Evolutionary conservation across 306 rosid species (phyloP), one percentile per base, ranked within the genome.

Genomic region (Rosa rugosa): DNA sequence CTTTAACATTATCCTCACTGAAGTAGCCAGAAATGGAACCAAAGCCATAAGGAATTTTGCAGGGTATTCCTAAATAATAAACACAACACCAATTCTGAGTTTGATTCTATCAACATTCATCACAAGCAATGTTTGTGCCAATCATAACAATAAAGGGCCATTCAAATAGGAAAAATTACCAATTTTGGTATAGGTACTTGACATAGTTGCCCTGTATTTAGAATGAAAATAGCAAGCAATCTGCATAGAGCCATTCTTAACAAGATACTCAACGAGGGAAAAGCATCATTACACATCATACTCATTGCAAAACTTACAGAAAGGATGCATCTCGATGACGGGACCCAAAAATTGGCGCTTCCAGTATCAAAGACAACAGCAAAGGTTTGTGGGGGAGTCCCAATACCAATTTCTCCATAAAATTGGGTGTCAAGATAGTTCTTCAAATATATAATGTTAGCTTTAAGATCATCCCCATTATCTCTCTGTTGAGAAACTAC

Each of bases 281-380:
- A 59, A 72, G 51, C 31, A 51, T 50, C 34, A 83, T 20, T 11
- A 75, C 59, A 57, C 77, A 11, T 79, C 6, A 34, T 6, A 38
- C 14, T 42, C 54, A 44, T 11, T 25, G 23, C 49, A 46, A 47
- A 20, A 80, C 90, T 86, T 87, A 92, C 97, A 71, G 97, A 90
- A 44, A 92, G 83, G 44, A 84, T 51, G 84, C 94, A 92, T 84
- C 81, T 88, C 20, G 94, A 87, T 72, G 97, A 92, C 8, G 94
- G 97, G 66, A 92, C 91, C 97, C 97, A 92, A 41, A 92, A 88
- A 78, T 90, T 90, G 41, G 94, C 85, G 83, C 93, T 90, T 2
- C 94, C 97, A 27, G 97, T 92, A 67, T 92, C 97, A 81, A 92
- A 92, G 49, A 92, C 91, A 76, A 92, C 94, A 76, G 75, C 69